A percentile compares a stretch with the other conserved stretches of the same genome.
phyloP scores from a whole-genome alignment of 1,284 basidiomycete species.

The Exobasidium rhododendri region DNA sequence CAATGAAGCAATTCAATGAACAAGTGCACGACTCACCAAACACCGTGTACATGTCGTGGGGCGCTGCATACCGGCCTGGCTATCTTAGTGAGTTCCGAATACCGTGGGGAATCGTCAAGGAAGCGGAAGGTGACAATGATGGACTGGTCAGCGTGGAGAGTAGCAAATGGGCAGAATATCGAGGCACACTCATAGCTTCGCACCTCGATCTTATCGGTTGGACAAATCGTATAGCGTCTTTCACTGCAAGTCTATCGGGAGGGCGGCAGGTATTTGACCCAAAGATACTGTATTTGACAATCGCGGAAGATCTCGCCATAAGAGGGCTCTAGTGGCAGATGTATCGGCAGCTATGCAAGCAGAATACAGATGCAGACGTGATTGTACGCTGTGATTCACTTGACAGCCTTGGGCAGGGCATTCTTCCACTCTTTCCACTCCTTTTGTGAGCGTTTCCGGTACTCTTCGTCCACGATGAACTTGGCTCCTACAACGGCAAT shows the following conservation, averaged over 20 bases:
- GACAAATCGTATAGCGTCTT: neutral
- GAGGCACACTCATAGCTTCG: conserved; percentile 83
- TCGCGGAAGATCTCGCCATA: conserved; percentile 21
- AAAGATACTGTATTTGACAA: conserved; percentile 14
- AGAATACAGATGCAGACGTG: too few species aligned
- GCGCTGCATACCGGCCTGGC: conserved; percentile 74
- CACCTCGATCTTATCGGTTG: conserved; percentile 73
- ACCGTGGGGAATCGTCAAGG: conserved; percentile 76
- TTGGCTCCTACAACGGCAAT: conserved; percentile 53
- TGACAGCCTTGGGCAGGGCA: neutral
- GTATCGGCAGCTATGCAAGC: neutral
- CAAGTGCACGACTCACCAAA: conserved; percentile 71
- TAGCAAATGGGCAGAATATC: conserved; percentile 68
- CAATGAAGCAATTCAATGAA: conserved; percentile 84
- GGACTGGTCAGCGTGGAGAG: conserved; percentile 80
- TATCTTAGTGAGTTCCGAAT: conserved; percentile 57
- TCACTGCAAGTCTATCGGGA: conserved; percentile 11
- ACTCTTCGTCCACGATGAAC: conserved; percentile 52
- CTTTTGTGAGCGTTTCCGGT: conserved; percentile 36
- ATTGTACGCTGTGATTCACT: neutral
- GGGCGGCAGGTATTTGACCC: conserved; percentile 16
- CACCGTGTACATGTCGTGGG: conserved; percentile 88
- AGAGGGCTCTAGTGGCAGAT: conserved; percentile 16
- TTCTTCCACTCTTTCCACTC: conserved; percentile 25
- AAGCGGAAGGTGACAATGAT: conserved; percentile 75